Conservation (phyloP, 495 filamentous ascomycete genomes). For the Penicillium manginii region DNA sequence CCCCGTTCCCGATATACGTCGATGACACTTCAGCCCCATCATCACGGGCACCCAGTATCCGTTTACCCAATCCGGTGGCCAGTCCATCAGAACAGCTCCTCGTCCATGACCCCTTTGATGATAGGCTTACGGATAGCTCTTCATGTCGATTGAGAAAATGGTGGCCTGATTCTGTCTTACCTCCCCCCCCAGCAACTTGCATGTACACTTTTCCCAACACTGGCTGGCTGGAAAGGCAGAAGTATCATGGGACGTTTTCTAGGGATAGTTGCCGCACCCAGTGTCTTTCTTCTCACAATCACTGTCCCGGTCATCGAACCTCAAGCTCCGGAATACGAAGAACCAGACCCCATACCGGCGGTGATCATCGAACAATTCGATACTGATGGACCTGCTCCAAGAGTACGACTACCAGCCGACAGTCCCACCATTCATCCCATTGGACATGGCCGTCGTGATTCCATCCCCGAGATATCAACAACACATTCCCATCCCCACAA, state of each 20-base stretch:
- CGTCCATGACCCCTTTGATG: slow-evolving; percentile 33
- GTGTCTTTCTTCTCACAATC: slow-evolving; percentile 85
- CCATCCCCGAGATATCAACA: slow-evolving; percentile 12
- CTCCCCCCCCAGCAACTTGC: slow-evolving; percentile 68
- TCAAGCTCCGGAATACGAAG: slow-evolving; percentile 51
- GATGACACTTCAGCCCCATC: slow-evolving; percentile 46
- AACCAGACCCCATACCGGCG: slow-evolving; percentile 40
- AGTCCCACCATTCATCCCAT: slow-evolving; percentile 40
- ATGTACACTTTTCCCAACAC: slow-evolving; percentile 84
- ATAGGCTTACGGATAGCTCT: slow-evolving; percentile 18
- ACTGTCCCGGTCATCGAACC: slow-evolving; percentile 90
- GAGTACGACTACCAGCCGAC: slow-evolving; percentile 47
- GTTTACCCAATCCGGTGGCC: slow-evolving; percentile 48
- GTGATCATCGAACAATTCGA: slow-evolving; percentile 40
- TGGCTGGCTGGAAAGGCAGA: slow-evolving; percentile 79
- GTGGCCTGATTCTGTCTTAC: slow-evolving; percentile 78
- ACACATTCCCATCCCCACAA: slow-evolving; percentile 24
- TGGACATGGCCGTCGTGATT: slow-evolving; percentile 14
- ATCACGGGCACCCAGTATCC: slow-evolving; percentile 57
- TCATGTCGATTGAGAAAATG: slow-evolving; percentile 46
- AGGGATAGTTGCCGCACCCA: slow-evolving; percentile 80
- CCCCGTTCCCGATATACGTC: slow-evolving; percentile 56
- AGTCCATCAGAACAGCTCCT: slow-evolving; percentile 53
- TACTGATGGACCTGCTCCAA: slow-evolving; percentile 30
- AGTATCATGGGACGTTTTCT: slow-evolving; percentile 74